Percentiles rank a stretch among this genome's conserved stretches.
These are phyloP conservation scores for Candida schatavii DNA, from an alignment of 805 yeast genomes.

Conservation along the genomic window DNA sequence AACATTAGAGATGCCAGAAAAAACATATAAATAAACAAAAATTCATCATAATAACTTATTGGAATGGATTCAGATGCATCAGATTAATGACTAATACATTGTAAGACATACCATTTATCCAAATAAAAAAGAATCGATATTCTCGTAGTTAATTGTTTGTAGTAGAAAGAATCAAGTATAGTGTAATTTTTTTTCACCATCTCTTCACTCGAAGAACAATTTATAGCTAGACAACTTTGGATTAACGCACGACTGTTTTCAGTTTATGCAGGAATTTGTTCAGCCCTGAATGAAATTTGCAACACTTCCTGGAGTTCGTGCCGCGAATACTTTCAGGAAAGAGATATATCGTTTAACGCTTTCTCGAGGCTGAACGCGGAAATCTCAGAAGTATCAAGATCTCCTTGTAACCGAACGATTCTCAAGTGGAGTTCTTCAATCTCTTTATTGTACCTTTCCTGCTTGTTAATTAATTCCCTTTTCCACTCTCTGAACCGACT, in stretches of 20 bases:
- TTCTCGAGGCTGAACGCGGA: not conserved
- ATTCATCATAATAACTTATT: constrained; percentile 31
- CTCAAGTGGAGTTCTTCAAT: constrained; percentile 42
- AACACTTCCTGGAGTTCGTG: too few relatives aligned
- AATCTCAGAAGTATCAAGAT: constrained; percentile 11
- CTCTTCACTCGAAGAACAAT: too few relatives aligned
- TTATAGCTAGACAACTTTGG: too few relatives aligned
- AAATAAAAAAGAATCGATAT: too few relatives aligned
- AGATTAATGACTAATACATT: not conserved
- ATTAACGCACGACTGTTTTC: too few relatives aligned
- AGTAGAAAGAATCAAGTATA: too few relatives aligned
- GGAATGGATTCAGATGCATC: too few relatives aligned
- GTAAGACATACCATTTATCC: constrained; percentile 2
- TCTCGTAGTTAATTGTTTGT: too few relatives aligned
- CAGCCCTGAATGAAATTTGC: too few relatives aligned
- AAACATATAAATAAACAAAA: constrained; percentile 43
- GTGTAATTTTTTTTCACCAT: too few relatives aligned
- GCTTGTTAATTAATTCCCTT: constrained; percentile 50
- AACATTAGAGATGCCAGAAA: constrained; percentile 95
- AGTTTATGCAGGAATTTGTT: too few relatives aligned
- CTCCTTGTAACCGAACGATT: constrained; percentile 34
- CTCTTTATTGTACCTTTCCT: constrained; percentile 53
- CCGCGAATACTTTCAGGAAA: too few relatives aligned
- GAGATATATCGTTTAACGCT: not conserved
- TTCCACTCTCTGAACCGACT: constrained; percentile 62